These are phyloP conservation scores for Pythium coloratum DNA, from an alignment of 352 stramenopile genomes.

Conservation along the genomic window DNA sequence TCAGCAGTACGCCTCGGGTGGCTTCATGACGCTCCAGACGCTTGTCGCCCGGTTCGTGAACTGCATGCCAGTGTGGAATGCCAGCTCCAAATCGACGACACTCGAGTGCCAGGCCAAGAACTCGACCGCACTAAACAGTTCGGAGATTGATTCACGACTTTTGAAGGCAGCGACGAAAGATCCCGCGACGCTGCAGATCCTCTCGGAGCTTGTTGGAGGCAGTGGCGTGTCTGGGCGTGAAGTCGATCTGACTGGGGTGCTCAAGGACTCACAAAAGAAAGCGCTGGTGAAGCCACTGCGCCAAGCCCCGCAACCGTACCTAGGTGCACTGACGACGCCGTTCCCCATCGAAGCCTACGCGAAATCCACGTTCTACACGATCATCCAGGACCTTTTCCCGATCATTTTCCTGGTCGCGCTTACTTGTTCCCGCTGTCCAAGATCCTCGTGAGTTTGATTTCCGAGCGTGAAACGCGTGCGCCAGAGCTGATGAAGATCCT, in stretches of 20 bases:
- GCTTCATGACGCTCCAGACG: conserved; percentile 54
- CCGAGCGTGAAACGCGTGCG: conserved; percentile 74
- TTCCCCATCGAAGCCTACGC: conserved; percentile 26
- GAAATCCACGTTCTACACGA: conserved; percentile 41
- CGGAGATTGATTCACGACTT: conserved; percentile 24
- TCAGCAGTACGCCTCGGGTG: conserved; percentile 29
- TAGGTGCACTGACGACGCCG: conserved; percentile 13
- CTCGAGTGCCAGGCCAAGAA: conserved; percentile 28
- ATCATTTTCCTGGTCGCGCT: conserved; percentile 75
- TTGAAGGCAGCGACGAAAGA: conserved; percentile 25
- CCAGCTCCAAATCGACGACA: conserved; percentile 23
- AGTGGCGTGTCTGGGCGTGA: neutral
- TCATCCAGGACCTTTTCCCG: conserved; percentile 38
- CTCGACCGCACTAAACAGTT: conserved; percentile 11
- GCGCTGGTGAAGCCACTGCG: conserved; percentile 22
- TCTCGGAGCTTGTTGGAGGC: conserved; percentile 10
- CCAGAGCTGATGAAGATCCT: conserved; percentile 86
- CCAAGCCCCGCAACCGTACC: conserved; percentile 26
- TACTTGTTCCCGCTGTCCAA: conserved; percentile 70
- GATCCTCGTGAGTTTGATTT: conserved; percentile 68
- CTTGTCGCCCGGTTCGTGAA: conserved; percentile 46
- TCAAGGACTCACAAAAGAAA: conserved; percentile 11
- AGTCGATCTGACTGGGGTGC: conserved; percentile 9
- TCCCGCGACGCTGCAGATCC: conserved; percentile 17
- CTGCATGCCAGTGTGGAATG: conserved; percentile 40